Base-by-base conservation (phyloP, 495 filamentous ascomycete species). In the Hypoxylon crocopeplum region DNA sequence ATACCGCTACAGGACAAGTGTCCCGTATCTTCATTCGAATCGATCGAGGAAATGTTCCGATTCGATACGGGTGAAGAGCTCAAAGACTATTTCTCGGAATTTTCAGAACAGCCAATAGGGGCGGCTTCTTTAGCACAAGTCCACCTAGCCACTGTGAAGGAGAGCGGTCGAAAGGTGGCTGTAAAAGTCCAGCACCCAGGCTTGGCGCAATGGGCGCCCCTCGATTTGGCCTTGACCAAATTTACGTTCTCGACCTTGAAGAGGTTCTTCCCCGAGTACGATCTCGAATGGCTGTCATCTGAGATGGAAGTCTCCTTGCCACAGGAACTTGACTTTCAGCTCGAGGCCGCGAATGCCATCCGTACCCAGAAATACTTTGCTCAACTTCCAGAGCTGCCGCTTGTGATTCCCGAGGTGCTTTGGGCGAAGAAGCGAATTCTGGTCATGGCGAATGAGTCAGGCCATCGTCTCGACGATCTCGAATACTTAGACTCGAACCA, bases 131-230 rank as follows among this genome's bases (percentile, higher is more conserved):
- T 99, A 27, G 94, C 95, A 2, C 94, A 99, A 71, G 94, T 99
- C 12, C 94, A 99, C 65, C 75, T 91, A 15, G 94, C 93, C n/a
- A 91, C 84, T 8, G 75, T 97, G 27, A 91, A 84, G 69, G 90
- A 87, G 65, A 91, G 85, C 13, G 92, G 92, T 7, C 86, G 89
- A 74, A 89, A 87, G 60, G 95, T 98, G n/a, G 95, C 95, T 1
- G 95, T 99, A 56, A 99, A 99, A 74, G 87, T 98, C 12, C 95
- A 99, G 66, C 95, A 99, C 75, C 95, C 95, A 13, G 79, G 83
- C 15, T 76, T 99, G 62, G 88, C 91, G 32, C 89, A 96, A 78
- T 99, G 93, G 92, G 87, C 90, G 7, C 89, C 88, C 12, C 74
- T 99, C 16, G 95, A 99, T 70, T 81, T 98, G 56, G 85, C 86